Conservation (phyloP, 2,329 filamentous ascomycete genomes). For the Alternaria burnsii region DNA sequence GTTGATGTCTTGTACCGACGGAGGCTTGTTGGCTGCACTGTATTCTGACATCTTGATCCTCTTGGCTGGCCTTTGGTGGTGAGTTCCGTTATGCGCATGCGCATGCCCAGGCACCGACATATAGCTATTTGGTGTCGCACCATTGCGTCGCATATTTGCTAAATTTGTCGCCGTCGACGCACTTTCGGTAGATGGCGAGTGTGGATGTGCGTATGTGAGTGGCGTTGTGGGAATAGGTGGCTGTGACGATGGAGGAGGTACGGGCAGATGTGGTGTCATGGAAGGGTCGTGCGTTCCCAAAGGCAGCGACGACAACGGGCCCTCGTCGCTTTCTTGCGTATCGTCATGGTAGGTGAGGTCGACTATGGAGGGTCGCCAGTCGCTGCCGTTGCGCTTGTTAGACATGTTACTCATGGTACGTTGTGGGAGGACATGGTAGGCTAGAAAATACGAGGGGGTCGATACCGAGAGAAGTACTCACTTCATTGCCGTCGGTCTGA, state of each 20-base stretch:
- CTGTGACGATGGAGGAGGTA: neutral
- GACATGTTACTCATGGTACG: neutral
- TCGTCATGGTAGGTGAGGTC: constrained; percentile 37
- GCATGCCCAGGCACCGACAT: neutral
- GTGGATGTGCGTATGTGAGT: neutral
- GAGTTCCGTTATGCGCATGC: neutral
- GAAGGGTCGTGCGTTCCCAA: neutral
- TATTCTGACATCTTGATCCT: constrained; percentile 31
- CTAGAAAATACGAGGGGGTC: neutral
- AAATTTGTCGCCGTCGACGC: neutral
- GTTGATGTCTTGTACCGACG: constrained; percentile 35
- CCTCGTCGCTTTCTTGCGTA: constrained; percentile 6
- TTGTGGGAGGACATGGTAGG: neutral
- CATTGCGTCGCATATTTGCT: neutral
- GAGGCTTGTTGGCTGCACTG: constrained; percentile 17
- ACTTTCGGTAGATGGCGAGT: constrained; percentile 6
- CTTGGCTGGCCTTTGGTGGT: constrained; percentile 25
- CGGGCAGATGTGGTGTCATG: constrained; percentile 9
- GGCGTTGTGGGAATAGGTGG: neutral
- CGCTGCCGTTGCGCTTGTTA: constrained; percentile 14
- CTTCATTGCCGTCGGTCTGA: constrained; percentile 26
- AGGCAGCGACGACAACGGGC: neutral
- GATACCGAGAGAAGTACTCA: constrained; percentile 18
- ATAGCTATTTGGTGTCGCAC: constrained; percentile 3
- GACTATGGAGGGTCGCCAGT: constrained; percentile 24